Evolutionary conservation across 805 yeast species (phyloP), one percentile per base, ranked within the genome.

Genomic region (Kuraishia ogatae): DNA sequence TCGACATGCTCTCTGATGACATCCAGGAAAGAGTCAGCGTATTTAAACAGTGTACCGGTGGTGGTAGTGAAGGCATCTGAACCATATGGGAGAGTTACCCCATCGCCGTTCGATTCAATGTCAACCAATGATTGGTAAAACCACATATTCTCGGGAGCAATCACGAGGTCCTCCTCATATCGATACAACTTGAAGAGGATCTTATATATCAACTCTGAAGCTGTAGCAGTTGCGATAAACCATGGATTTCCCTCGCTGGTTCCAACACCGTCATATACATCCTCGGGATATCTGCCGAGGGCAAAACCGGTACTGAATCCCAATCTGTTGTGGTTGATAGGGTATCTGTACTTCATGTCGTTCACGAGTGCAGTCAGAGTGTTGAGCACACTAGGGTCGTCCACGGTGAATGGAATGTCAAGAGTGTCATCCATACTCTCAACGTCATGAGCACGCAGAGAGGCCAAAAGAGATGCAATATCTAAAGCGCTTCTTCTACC

Each of bases 251-350:
- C 97, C 62, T 85, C 89, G 35, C 85, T 75, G 0, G 79, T 73
- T 0, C 82, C 83, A 57, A 74, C 71, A 0, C 97, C 97, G 66
- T 92, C 85, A 68, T 92, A 92, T 10, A 85, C 67, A 69, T 92
- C 98, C 64, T 92, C 98, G 0, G 97, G 97, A 64, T 92, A 92
- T 64, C 98, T 77, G 2, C 98, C 98, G 54, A 92, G 69, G 0
- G 87, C 96, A 53, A 85, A 84, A 2, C 87, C 87, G 2, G 69
- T 62, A 35, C 61, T 55, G 48, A 61, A 57, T 5, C 56, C 69
- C 47, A 72, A 63, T 1, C 74, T 73, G 51, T 71, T 69, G 24
- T 70, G 66, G 69, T 93, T 93, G 47, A 93, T 79, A 4, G 96
- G 96, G 64, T 87, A 92, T 54, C 94, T 71, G 47, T 73, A 67